A percentile compares a stretch with the other conserved stretches of the same genome.
phyloP scores from a whole-genome alignment of 106 monocot species.

The Apostasia shenzhenica region DNA sequence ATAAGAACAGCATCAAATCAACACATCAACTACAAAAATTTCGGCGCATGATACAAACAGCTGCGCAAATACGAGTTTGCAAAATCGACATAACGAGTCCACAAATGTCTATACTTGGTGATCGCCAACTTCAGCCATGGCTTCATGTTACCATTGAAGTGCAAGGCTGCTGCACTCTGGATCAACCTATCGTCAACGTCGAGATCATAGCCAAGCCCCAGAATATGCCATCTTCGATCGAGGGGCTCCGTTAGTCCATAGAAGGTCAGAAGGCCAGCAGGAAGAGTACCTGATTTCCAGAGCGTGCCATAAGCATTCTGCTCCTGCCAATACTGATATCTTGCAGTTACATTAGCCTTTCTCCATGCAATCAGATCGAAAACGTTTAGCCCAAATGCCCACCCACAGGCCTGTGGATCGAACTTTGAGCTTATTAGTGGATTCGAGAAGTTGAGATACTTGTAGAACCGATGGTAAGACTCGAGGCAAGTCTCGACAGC shows the following conservation, averaged over 20 bases:
- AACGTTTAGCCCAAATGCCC: conserved; percentile 55
- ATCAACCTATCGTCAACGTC: conserved; percentile 50
- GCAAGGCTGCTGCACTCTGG: conserved; percentile 41
- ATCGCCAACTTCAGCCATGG: conserved; percentile 46
- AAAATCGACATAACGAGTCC: conserved; percentile 31
- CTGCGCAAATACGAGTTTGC: conserved; percentile 14
- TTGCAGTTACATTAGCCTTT: conserved; percentile 30
- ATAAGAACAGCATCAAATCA: too few relatives aligned
- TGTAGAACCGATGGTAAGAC: conserved; percentile 43
- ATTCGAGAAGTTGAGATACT: conserved; percentile 45
- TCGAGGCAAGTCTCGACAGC: conserved; percentile 58
- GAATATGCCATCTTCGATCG: conserved; percentile 53
- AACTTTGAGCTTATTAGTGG: conserved; percentile 34
- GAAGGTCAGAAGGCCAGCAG: conserved; percentile 38
- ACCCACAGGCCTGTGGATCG: conserved; percentile 51
- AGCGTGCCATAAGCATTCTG: conserved; percentile 34
- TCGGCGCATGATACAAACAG: conserved; percentile 25
- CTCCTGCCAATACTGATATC: conserved; percentile 43
- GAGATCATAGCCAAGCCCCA: conserved; percentile 38
- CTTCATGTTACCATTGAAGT: conserved; percentile 50
- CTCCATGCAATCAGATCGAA: conserved; percentile 54
- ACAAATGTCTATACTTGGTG: conserved; percentile 28
- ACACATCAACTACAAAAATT: not conserved
- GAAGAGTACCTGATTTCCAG: conserved; percentile 43
- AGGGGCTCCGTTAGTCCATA: conserved; percentile 46